These are phyloP conservation scores for Populus tomentosa DNA, from an alignment of 441 rosid genomes.

Conservation along the genomic window DNA sequence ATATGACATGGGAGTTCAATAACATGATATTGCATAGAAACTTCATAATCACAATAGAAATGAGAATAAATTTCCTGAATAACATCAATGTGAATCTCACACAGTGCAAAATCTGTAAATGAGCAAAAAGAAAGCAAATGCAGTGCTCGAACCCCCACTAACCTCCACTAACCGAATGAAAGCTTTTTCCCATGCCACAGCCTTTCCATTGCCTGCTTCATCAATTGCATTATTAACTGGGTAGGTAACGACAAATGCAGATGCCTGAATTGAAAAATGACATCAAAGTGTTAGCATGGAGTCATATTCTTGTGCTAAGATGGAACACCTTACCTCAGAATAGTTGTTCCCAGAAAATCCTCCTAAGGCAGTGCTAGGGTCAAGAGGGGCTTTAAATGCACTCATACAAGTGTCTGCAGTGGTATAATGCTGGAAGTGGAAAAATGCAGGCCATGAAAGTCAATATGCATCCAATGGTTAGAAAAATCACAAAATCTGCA, in stretches of 20 bases:
- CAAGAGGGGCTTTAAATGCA: conserved; percentile 90
- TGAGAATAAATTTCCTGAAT: not conserved
- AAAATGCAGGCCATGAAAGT: conserved; percentile 16
- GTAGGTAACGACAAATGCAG: conserved; percentile 85
- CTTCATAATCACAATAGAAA: not conserved
- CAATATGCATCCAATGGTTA: conserved; percentile 6
- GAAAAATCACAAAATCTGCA: not conserved
- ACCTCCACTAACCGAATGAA: conserved; percentile 80
- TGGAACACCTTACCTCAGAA: conserved; percentile 54
- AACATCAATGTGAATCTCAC: not conserved
- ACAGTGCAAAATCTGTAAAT: not conserved
- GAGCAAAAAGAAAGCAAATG: conserved; percentile 8
- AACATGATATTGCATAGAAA: not conserved
- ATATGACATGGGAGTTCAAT: not conserved
- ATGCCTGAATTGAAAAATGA: conserved; percentile 58
- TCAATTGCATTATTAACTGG: conserved; percentile 80
- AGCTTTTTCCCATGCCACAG: conserved; percentile 94
- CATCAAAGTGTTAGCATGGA: conserved; percentile 21
- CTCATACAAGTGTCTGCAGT: conserved; percentile 80
- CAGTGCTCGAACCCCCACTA: conserved; percentile 57
- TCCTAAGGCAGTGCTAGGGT: conserved; percentile 88
- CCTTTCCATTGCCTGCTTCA: conserved; percentile 64
- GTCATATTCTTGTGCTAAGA: conserved; percentile 12
- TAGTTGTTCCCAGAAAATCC: conserved; percentile 79
- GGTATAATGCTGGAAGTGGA: conserved; percentile 64